A percentile compares a stretch with the other conserved stretches of the same genome.
phyloP scores from a whole-genome alignment of 306 rosid genomes.

The Vicia faba region DNA sequence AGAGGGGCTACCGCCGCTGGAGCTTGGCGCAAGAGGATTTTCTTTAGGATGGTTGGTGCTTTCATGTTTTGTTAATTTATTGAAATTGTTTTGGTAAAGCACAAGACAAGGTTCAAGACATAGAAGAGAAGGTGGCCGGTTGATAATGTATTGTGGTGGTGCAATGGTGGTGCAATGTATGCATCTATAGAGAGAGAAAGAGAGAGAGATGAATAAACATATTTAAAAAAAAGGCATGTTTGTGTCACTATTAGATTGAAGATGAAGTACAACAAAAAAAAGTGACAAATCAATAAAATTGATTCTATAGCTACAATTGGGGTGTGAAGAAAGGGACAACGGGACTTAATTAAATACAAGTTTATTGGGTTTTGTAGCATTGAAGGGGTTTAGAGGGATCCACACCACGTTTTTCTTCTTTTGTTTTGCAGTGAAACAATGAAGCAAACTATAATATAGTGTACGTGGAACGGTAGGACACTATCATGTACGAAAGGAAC shows the following conservation, averaged over 20 bases:
- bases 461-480: constrained; percentile 36
- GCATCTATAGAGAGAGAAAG: constrained; percentile 14
- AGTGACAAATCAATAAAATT: constrained; percentile 22
- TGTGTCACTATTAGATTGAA: constrained; percentile 29
- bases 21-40: constrained; percentile 35
- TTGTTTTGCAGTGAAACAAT: constrained; percentile 38
- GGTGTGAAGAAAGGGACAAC: constrained; percentile 20
- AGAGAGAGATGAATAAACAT: background rate
- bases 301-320: constrained; percentile 32
- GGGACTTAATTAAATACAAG: constrained; percentile 25
- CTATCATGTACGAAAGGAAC: constrained; percentile 16
- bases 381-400: constrained; percentile 21
- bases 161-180: constrained; percentile 9
- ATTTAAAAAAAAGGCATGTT: constrained; percentile 11
- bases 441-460: background rate
- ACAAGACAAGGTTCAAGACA: background rate
- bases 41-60: constrained; percentile 42
- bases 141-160: constrained; percentile 27
- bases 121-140: background rate
- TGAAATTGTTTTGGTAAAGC: background rate
- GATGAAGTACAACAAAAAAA: background rate
- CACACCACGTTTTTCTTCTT: background rate
- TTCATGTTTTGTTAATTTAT: constrained; percentile 27
- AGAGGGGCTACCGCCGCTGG: constrained; percentile 39
- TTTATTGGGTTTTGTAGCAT: constrained; percentile 25